These are phyloP conservation scores for Penicillium sumatraense DNA, from an alignment of 2,329 filamentous ascomycete species.

Conservation along the genomic window DNA sequence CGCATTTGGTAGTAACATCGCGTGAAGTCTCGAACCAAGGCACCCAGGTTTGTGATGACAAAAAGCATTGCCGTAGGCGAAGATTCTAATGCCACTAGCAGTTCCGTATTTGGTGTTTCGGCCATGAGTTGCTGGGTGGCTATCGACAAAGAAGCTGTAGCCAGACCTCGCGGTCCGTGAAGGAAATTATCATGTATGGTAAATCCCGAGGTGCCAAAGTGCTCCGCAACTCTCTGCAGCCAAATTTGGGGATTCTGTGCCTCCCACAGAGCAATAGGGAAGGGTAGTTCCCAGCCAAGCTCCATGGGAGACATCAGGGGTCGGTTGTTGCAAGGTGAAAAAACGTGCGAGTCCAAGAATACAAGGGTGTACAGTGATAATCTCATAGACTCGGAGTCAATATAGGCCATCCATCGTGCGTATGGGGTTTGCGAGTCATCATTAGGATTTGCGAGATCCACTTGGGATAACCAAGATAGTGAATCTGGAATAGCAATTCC, in stretches of 20 bases:
- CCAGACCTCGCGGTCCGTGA: conserved; percentile 19
- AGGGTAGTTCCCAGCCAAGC: conserved; percentile 41
- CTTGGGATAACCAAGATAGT: conserved; percentile 13
- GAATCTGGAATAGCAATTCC: conserved; percentile 25
- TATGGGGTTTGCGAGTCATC: conserved; percentile 24
- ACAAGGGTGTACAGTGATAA: conserved; percentile 34
- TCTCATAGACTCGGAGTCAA: conserved; percentile 37
- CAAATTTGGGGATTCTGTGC: conserved; percentile 32
- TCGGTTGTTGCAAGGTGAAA: conserved; percentile 35
- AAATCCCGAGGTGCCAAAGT: conserved; percentile 8
- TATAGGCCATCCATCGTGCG: conserved; percentile 30
- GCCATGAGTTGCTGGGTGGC: conserved; percentile 40
- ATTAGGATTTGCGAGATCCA: neutral
- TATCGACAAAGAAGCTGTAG: conserved; percentile 31
- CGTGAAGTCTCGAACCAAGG: conserved; percentile 38
- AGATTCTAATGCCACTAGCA: conserved; percentile 27
- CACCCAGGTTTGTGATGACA: conserved; percentile 33
- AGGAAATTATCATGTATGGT: conserved; percentile 11
- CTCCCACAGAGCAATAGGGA: conserved; percentile 35
- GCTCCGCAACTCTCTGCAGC: conserved; percentile 26
- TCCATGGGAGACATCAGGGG: conserved; percentile 36
- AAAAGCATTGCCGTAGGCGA: conserved; percentile 35
- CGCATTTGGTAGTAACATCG: conserved; percentile 42
- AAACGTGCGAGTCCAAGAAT: conserved; percentile 34
- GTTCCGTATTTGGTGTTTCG: conserved; percentile 27